These are phyloP conservation scores for Lasiosphaeria miniovina DNA, from an alignment of 495 filamentous ascomycete genomes.

Conservation along the genomic window DNA sequence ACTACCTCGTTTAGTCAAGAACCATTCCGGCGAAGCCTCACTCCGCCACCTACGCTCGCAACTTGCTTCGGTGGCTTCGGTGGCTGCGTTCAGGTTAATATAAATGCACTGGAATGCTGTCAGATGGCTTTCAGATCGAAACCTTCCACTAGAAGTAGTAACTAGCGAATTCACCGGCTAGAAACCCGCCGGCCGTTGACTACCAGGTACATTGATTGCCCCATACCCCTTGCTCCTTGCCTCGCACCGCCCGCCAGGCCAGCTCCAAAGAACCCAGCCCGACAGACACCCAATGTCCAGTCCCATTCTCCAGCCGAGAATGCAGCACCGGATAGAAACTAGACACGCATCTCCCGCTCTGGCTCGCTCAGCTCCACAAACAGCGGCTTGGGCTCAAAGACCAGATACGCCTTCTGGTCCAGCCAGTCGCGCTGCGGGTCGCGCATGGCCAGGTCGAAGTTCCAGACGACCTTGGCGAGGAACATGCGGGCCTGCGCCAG, in stretches of 20 bases:
- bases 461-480: neutral
- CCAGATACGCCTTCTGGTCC: slow-evolving; percentile 2
- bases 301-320: no score
- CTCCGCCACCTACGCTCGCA: no score
- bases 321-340: no score
- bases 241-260: neutral
- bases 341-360: neutral
- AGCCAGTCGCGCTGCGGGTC: slow-evolving; percentile 1
- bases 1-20: no score
- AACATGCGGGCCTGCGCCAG: neutral
- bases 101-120: neutral
- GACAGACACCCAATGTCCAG: no score
- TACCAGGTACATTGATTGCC: no score
- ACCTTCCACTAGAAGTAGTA: neutral
- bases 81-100: neutral
- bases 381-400: slow-evolving; percentile 8
- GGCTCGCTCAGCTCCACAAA: neutral
- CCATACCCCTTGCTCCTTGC: no score
- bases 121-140: neutral
- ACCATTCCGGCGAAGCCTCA: no score
- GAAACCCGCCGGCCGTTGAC: neutral
- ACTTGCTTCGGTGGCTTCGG: no score
- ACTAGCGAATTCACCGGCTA: neutral
- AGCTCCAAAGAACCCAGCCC: neutral
- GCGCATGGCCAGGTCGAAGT: slow-evolving; percentile 1